phyloP scores from a whole-genome alignment of 345 rosid genomes.

The Citrus unshiu region DNA sequence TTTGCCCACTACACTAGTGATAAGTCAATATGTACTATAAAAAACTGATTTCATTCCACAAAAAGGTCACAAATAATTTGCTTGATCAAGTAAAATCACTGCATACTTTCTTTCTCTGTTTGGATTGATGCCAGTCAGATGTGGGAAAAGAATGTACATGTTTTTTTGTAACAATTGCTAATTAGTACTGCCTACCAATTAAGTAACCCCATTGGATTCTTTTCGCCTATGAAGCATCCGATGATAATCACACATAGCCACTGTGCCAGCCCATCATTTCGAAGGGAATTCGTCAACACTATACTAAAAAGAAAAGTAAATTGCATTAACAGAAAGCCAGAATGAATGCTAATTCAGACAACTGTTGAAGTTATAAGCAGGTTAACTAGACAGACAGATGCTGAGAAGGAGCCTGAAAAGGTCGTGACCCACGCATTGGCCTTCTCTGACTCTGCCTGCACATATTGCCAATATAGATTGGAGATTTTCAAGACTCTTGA shows the following conservation, averaged over 20 bases:
- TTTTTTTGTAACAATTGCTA: background rate
- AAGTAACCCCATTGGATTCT: background rate
- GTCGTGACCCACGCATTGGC: background rate
- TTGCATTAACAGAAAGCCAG: background rate
- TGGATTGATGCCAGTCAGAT: background rate
- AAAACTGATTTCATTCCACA: background rate
- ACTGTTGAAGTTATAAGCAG: background rate
- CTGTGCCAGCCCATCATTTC: background rate
- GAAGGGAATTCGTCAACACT: background rate
- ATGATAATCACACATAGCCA: background rate
- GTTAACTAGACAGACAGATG: background rate
- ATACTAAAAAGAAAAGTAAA: background rate
- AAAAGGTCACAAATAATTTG: background rate
- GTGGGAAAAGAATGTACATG: too few relatives aligned
- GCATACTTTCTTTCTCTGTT: background rate
- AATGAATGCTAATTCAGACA: background rate
- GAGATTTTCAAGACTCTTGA: too few relatives aligned
- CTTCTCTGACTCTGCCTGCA: background rate
- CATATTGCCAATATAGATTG: background rate
- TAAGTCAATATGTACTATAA: background rate
- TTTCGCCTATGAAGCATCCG: background rate
- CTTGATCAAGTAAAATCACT: background rate
- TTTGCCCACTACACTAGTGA: background rate
- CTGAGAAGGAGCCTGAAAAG: background rate
- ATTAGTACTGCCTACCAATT: background rate